Percentiles rank a stretch among this genome's conserved stretches.
Evolutionary conservation across 805 yeast species (phyloP).

Genomic region (Monosporozyma solicola): DNA sequence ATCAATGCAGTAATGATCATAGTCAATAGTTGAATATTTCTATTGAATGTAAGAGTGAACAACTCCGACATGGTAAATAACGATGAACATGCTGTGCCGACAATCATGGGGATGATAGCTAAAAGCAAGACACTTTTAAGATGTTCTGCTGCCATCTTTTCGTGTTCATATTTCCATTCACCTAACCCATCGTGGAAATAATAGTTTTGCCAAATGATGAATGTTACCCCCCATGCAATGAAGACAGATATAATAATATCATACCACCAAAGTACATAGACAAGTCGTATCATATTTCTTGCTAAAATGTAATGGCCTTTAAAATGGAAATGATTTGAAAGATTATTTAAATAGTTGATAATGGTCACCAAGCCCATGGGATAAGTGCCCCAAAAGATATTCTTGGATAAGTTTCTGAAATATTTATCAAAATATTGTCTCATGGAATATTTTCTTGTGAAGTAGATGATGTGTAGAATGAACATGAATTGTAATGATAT

Average conservation of each 20-base stretch:
- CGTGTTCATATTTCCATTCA: conserved; percentile 6
- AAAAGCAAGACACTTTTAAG: conserved; percentile 53
- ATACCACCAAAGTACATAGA: conserved; percentile 70
- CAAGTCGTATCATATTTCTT: conserved; percentile 38
- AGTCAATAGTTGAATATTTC: conserved; percentile 38
- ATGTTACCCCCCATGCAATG: conserved; percentile 56
- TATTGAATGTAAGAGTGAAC: conserved; percentile 37
- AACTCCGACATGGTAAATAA: conserved; percentile 34
- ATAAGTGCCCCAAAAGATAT: conserved; percentile 66
- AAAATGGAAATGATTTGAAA: conserved; percentile 25
- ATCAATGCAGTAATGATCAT: conserved; percentile 46
- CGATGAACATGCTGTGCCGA: conserved; percentile 64
- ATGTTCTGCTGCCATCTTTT: conserved; percentile 27
- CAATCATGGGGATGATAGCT: conserved; percentile 76
- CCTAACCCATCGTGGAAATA: conserved; percentile 20
- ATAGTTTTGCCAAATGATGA: conserved; percentile 34
- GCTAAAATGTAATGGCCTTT: conserved; percentile 16
- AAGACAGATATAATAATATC: conserved; percentile 44
- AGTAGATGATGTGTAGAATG: conserved; percentile 32
- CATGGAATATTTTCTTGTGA: conserved; percentile 17
- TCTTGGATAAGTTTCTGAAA: conserved; percentile 34
- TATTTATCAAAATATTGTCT: conserved; percentile 24
- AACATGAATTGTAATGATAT: conserved; percentile 36
- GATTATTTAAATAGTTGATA: conserved; percentile 43
- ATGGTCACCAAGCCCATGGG: conserved; percentile 74